Percentiles rank a stretch among this genome's conserved stretches.
Conservation (phyloP, 2,329 filamentous ascomycete genomes). For the Drechslerella coelobrocha region DNA sequence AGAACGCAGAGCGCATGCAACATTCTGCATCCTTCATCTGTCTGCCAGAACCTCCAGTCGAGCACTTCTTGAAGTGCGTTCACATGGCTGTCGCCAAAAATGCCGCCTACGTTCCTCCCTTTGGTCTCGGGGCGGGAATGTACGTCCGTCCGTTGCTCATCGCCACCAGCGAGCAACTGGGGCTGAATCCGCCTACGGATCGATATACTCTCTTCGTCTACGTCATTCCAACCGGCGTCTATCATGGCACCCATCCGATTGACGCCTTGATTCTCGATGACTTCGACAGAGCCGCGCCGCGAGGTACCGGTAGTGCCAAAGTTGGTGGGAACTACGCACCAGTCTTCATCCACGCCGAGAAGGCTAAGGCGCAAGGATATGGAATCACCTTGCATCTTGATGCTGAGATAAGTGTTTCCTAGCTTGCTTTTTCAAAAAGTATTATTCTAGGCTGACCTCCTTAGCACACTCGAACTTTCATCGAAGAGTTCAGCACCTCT, state of each 20-base stretch:
- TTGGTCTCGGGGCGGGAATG: slow-evolving; percentile 86
- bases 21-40: slow-evolving; percentile 83
- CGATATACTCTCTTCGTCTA: slow-evolving; percentile 86
- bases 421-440: neutral
- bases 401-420: slow-evolving; percentile 42
- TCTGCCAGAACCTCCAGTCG: slow-evolving; percentile 78
- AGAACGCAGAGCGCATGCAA: slow-evolving; percentile 84
- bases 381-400: slow-evolving; percentile 96
- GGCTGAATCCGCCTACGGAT: slow-evolving; percentile 77
- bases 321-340: slow-evolving; percentile 96
- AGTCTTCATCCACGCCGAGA: slow-evolving; percentile 84
- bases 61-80: slow-evolving; percentile 77
- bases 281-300: slow-evolving; percentile 91
- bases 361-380: slow-evolving; percentile 77
- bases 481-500: slow-evolving; percentile 95
- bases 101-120: slow-evolving; percentile 87
- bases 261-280: slow-evolving; percentile 86
- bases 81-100: slow-evolving; percentile 84
- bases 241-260: slow-evolving; percentile 89
- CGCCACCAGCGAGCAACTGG: slow-evolving; percentile 84
- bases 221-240: slow-evolving; percentile 89
- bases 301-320: slow-evolving; percentile 90
- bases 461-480: slow-evolving; percentile 78
- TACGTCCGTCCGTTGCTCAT: slow-evolving; percentile 91
- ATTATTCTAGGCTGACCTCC: slow-evolving; percentile 18